Conservation (phyloP, 352 stramenopile genomes). For the Pythium grandisporangium region DNA sequence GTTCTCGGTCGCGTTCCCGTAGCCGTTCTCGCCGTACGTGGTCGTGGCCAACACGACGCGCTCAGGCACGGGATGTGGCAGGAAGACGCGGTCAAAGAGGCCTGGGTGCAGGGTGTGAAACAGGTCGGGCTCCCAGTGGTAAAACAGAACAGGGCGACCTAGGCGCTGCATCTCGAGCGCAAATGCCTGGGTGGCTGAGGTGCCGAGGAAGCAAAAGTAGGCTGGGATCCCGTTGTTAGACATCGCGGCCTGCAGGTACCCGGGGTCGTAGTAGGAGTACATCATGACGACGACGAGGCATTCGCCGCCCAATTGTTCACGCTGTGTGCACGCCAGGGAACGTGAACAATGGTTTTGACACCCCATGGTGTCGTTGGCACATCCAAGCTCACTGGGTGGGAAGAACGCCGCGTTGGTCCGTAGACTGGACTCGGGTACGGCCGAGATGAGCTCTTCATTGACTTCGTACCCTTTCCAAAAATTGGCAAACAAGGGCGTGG, state of each 20-base stretch:
- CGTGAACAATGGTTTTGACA: slow-evolving; percentile 34
- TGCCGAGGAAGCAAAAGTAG: slow-evolving; percentile 36
- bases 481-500: neutral
- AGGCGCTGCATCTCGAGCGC: slow-evolving; percentile 16
- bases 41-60: slow-evolving; percentile 12
- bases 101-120: slow-evolving; percentile 22
- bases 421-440: neutral
- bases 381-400: slow-evolving; percentile 11
- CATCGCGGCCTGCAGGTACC: slow-evolving; percentile 29
- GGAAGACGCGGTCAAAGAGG: slow-evolving; percentile 22
- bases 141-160: slow-evolving; percentile 27
- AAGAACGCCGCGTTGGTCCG: slow-evolving; percentile 6
- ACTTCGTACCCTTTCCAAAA: neutral
- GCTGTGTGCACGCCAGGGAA: slow-evolving; percentile 23
- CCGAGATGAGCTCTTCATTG: neutral
- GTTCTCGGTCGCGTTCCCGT: slow-evolving; percentile 28
- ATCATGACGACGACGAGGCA: slow-evolving; percentile 42
- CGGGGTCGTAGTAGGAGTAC: slow-evolving; percentile 20
- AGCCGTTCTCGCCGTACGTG: slow-evolving; percentile 37
- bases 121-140: slow-evolving; percentile 38
- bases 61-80: slow-evolving; percentile 22
- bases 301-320: slow-evolving; percentile 16
- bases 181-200: slow-evolving; percentile 10
- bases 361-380: slow-evolving; percentile 18
- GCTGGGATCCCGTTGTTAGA: slow-evolving; percentile 28